phyloP scores from a whole-genome alignment of 306 rosid genomes.

The Prosopis cineraria region DNA sequence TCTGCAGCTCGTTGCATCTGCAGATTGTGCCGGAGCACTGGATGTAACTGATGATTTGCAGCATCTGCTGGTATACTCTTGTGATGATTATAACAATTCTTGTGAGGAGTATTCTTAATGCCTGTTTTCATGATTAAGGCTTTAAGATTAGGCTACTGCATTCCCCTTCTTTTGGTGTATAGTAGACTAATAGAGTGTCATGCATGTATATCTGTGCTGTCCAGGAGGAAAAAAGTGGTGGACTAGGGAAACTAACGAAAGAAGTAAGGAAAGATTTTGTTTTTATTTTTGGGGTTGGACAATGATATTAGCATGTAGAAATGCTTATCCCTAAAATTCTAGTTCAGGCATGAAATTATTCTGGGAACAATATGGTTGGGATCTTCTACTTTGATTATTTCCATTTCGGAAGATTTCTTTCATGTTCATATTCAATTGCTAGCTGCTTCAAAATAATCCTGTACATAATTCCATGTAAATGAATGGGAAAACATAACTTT shows the following conservation, averaged over 20 bases:
- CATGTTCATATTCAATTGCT: neutral
- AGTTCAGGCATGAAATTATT: slow-evolving; percentile 7
- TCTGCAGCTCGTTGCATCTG: slow-evolving; percentile 95
- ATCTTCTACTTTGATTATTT: slow-evolving; percentile 13
- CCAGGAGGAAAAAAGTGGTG: neutral
- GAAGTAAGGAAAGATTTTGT: neutral
- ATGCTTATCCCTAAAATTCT: neutral
- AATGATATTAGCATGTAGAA: neutral
- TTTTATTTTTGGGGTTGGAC: neutral
- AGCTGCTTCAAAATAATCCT: slow-evolving; percentile 8
- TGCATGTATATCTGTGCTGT: neutral
- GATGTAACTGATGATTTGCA: slow-evolving; percentile 94
- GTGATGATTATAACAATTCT: slow-evolving; percentile 19
- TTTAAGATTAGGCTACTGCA: neutral
- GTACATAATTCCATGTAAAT: neutral
- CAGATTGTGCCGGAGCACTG: slow-evolving; percentile 98
- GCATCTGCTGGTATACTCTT: slow-evolving; percentile 70
- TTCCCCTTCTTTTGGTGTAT: neutral
- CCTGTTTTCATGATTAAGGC: slow-evolving; percentile 9
- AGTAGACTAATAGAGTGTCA: neutral
- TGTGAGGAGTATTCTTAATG: neutral
- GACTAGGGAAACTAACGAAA: neutral
- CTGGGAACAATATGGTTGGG: slow-evolving; percentile 9
- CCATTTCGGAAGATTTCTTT: neutral
- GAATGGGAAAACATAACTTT: no score